Evolutionary conservation across 1,284 basidiomycete genomes (phyloP).

Genomic region (Porogramme epimiltina): DNA sequence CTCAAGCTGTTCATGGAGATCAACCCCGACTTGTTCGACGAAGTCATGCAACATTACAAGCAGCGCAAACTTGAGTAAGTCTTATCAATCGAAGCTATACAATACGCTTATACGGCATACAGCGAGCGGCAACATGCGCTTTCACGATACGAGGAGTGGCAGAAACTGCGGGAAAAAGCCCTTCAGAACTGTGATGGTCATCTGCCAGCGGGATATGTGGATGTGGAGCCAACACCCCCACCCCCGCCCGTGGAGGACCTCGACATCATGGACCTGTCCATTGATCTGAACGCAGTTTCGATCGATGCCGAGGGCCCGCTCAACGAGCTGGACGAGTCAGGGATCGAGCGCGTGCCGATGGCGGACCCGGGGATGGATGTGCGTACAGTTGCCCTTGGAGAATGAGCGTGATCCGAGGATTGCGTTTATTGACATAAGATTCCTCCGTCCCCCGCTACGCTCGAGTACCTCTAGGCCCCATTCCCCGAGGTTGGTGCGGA

Average conservation of each 20-base stretch:
- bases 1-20: conserved; percentile 99
- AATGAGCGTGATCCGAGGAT: conserved; percentile 22
- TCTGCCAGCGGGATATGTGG: conserved; percentile 65
- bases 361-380: conserved; percentile 88
- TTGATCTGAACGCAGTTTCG: conserved; percentile 84
- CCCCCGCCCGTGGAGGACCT: conserved; percentile 83
- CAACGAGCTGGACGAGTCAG: conserved; percentile 76
- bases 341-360: conserved; percentile 85
- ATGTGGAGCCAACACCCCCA: conserved; percentile 68
- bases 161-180: conserved; percentile 76
- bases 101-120: conserved; percentile 1
- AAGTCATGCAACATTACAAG: conserved; percentile 93
- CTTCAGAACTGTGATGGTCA: conserved; percentile 68
- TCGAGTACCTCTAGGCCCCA: conserved; percentile 47
- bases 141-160: conserved; percentile 83
- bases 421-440: conserved; percentile 25
- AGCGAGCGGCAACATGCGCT: conserved; percentile 87
- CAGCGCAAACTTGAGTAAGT: conserved; percentile 83
- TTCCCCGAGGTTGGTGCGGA: conserved; percentile 61
- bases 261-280: conserved; percentile 83
- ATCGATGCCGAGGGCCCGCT: conserved; percentile 74
- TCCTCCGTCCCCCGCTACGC: conserved; percentile 14
- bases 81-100: conserved; percentile 12
- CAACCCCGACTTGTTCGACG: conserved; percentile 94
- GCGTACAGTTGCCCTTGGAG: conserved; percentile 40